Evolutionary conservation across 805 yeast species (phyloP).

Genomic region (Yarrowia deformans): DNA sequence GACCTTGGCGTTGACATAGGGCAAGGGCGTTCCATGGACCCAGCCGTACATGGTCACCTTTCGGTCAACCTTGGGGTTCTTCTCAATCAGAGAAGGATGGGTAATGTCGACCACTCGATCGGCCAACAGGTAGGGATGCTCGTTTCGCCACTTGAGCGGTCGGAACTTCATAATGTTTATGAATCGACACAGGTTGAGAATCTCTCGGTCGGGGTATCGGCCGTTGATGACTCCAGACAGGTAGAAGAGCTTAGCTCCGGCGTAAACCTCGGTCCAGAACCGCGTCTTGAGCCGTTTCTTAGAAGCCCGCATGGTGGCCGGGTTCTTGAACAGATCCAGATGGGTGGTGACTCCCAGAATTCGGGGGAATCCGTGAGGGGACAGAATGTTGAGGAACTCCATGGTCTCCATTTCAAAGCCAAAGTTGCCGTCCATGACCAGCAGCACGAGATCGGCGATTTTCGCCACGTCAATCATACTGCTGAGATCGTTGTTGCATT

Average conservation of each 20-base stretch:
- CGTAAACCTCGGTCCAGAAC: conserved; percentile 98
- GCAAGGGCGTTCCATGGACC: conserved; percentile 89
- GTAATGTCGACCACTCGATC: conserved; percentile 94
- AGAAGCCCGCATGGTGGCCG: conserved; percentile 85
- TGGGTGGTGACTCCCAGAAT: conserved; percentile 96
- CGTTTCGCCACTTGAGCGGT: conserved; percentile 99
- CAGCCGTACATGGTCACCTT: conserved; percentile 93
- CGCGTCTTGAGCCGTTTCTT: conserved; percentile 91
- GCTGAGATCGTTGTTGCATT: conserved; percentile 89
- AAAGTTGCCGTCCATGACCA: conserved; percentile 94
- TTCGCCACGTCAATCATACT: conserved; percentile 97
- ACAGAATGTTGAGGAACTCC: conserved; percentile 96
- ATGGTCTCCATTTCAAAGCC: conserved; percentile 99
- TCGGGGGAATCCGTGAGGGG: conserved; percentile 99
- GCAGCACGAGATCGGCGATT: conserved; percentile 87
- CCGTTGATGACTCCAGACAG: conserved; percentile 96
- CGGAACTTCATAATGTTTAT: conserved; percentile 97
- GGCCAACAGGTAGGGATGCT: conserved; percentile 91
- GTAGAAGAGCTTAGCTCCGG: conserved; percentile 95
- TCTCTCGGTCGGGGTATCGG: conserved; percentile 96
- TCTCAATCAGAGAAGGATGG: conserved; percentile 82
- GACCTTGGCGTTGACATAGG: conserved; percentile 70
- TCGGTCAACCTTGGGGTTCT: conserved; percentile 83
- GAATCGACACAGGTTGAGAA: conserved; percentile 87
- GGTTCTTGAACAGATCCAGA: conserved; percentile 89